A percentile compares a stretch with the other conserved stretches of the same genome.
Evolutionary conservation across 768 basidiomycete genomes (phyloP).

Genomic region (Russula abietina): DNA sequence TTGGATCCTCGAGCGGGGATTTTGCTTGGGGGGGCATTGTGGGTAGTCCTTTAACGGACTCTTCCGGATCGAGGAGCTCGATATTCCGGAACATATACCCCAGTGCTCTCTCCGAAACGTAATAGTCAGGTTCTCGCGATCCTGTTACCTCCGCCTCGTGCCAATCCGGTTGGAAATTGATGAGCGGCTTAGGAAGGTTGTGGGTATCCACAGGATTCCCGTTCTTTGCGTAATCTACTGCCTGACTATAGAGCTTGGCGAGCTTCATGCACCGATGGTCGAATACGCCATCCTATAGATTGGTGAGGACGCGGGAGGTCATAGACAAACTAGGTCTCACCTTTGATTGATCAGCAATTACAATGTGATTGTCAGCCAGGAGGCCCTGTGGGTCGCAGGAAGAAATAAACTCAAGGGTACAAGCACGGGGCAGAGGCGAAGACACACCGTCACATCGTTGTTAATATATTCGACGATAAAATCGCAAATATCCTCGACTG

Average conservation of each 20-base stretch:
- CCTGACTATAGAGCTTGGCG: constrained; percentile 56
- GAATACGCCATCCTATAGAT: constrained; percentile 49
- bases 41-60: too few species aligned
- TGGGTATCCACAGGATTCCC: constrained; percentile 55
- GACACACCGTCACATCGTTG: constrained; percentile 66
- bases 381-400: constrained; percentile 45
- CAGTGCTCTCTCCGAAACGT: constrained; percentile 62
- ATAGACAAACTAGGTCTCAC: constrained; percentile 32
- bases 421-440: background rate
- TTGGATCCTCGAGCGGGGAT: constrained; percentile 4
- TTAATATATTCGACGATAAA: constrained; percentile 82
- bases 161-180: constrained; percentile 76
- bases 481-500: constrained; percentile 66
- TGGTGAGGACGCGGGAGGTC: background rate
- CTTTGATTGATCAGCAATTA: constrained; percentile 72
- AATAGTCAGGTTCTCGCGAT: constrained; percentile 58
- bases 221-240: constrained; percentile 78
- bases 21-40: constrained; percentile 27
- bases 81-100: constrained; percentile 67
- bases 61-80: too few species aligned
- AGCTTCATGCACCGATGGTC: constrained; percentile 53
- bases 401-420: background rate
- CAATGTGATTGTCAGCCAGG: constrained; percentile 58
- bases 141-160: constrained; percentile 39
- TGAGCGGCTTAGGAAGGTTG: constrained; percentile 47